Base-by-base conservation (phyloP, 306 rosid species). In the Cucurbita moschata region DNA sequence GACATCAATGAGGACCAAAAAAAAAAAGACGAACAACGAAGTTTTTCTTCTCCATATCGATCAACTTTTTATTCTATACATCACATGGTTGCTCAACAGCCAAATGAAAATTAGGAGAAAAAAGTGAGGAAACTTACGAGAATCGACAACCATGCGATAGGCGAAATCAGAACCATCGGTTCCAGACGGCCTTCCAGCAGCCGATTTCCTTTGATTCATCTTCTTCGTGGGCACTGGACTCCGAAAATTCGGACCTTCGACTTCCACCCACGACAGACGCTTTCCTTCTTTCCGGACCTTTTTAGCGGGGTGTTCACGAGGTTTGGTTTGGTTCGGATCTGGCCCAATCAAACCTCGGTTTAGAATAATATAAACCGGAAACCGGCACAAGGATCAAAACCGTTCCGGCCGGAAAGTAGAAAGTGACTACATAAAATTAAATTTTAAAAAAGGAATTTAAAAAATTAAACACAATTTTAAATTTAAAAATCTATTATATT, bases 111-210 rank as follows among this genome's bases (percentile, higher is more conserved):
- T 42, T 15, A 55, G 39, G 21, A 54, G 73, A 50, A 14, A 51
- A 53, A 16, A 63, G 56, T 37, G 35, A 40, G 59, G 77, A 40
- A 76, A 59, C 93, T 85, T 83, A 90, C 98, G 87, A 78, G 98
- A 90, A 79, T 86, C 97, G 75, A 93, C 96, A 1, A 93, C 96
- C 96, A 92, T 90, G 52, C 96, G 96, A 82, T 77, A 87, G 55
- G 88, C 84, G 73, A 77, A 90, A 83, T 90, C 98, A 1, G 90
- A 88, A 74, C 96, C 98, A 69, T 92, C 96, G 6, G 98, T 90
- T 78, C 98, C 98, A 42, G 88, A 83, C 54, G 97, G 96, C 80
- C 97, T 88, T 69, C 95, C 73, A 1, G 56, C 38, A 23, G 86
- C 72, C 5, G 86, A 53, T 71, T 74, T 86, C 76, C 96, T 84